Evolutionary conservation across 148 eudicot genomes (phyloP).

Genomic region (Rhododendron molle): DNA sequence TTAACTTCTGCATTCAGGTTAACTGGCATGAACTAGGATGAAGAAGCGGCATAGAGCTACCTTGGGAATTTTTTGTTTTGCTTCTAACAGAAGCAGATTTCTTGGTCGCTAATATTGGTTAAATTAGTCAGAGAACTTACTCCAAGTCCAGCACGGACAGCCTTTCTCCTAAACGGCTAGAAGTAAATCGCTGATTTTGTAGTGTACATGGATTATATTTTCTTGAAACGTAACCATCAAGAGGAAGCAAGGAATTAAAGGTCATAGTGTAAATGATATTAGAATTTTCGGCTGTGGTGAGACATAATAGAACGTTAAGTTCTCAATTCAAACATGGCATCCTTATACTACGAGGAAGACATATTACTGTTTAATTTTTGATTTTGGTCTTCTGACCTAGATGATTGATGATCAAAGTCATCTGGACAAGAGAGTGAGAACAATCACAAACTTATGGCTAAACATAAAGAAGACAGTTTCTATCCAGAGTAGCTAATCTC

Average conservation of each 20-base stretch:
- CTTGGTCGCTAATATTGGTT: background rate
- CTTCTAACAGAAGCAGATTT: background rate
- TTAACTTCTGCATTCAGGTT: conserved; percentile 5
- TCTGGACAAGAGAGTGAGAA: background rate
- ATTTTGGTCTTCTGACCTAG: background rate
- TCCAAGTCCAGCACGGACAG: background rate
- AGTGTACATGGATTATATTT: background rate
- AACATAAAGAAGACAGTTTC: background rate
- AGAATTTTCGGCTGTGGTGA: background rate
- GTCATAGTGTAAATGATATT: background rate
- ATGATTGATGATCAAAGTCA: background rate
- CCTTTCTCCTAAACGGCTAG: background rate
- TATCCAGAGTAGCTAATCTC: background rate
- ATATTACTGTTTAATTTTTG: background rate
- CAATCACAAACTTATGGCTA: background rate
- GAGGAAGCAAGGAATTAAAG: background rate
- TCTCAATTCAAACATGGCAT: background rate
- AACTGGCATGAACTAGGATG: background rate
- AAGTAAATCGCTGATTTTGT: background rate
- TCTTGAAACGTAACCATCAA: background rate
- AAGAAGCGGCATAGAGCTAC: background rate
- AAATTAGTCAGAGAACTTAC: background rate
- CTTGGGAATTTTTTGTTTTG: conserved; percentile 1
- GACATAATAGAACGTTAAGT: background rate
- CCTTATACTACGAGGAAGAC: background rate